These are phyloP conservation scores for Crithidia fasciculata DNA, from an alignment of 208 protist genomes.

Conservation along the genomic window DNA sequence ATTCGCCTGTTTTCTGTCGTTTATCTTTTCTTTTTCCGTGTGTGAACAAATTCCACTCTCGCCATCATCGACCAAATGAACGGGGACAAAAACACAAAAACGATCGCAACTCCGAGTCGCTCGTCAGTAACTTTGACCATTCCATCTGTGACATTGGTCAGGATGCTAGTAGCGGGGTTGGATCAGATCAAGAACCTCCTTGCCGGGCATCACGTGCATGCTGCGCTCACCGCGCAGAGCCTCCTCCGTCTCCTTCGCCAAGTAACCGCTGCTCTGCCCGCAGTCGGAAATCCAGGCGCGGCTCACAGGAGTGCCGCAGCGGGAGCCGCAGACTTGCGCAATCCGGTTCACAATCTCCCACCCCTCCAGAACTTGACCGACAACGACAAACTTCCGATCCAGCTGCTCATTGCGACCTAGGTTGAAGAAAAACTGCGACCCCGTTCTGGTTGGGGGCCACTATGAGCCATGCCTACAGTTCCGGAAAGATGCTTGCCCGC, in stretches of 20 bases:
- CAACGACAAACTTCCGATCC: slow-evolving; percentile 92
- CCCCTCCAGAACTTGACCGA: slow-evolving; percentile 88
- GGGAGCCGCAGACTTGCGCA: slow-evolving; percentile 64
- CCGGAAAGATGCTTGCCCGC: slow-evolving; percentile 85
- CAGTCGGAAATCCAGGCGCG: slow-evolving; percentile 90
- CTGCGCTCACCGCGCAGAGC: slow-evolving; percentile 61
- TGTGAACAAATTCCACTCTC: no score
- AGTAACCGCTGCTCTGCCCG: slow-evolving; percentile 83
- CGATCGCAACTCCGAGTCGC: neutral
- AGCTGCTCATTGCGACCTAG: slow-evolving; percentile 80
- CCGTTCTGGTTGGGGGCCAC: slow-evolving; percentile 89
- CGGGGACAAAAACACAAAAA: neutral
- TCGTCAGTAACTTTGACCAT: neutral
- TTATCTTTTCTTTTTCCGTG: no score
- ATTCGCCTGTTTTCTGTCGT: no score
- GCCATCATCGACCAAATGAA: no score
- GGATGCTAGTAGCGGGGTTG: slow-evolving; percentile 67
- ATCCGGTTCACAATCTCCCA: slow-evolving; percentile 84
- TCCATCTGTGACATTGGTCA: neutral
- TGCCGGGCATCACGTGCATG: slow-evolving; percentile 66
- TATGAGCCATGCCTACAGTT: slow-evolving; percentile 88
- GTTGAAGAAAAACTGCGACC: slow-evolving; percentile 95
- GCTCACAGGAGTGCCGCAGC: slow-evolving; percentile 85
- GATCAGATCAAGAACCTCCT: slow-evolving; percentile 82
- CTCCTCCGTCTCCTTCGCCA: slow-evolving; percentile 62